phyloP scores from a whole-genome alignment of 768 basidiomycete genomes.

The Auricularia sp. region DNA sequence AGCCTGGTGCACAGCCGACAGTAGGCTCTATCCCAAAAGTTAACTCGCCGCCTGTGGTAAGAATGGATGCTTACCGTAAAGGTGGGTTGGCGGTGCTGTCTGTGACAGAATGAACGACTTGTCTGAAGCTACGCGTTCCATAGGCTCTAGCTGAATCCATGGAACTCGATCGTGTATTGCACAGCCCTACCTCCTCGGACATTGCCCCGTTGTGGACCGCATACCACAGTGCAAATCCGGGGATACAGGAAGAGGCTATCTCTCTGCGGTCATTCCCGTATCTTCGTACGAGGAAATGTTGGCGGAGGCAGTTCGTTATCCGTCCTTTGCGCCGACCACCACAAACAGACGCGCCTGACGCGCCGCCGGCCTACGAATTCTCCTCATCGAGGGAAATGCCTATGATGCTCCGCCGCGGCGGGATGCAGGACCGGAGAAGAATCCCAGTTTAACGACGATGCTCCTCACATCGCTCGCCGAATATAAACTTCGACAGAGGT shows the following conservation, averaged over 20 bases:
- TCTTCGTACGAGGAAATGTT: constrained; percentile 66
- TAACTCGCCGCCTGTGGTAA: constrained; percentile 3
- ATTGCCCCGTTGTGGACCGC: constrained; percentile 80
- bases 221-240: constrained; percentile 77
- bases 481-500: constrained; percentile 76
- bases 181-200: constrained; percentile 55
- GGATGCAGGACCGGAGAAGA: constrained; percentile 20
- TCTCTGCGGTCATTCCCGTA: constrained; percentile 74
- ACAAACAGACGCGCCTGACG: constrained; percentile 15
- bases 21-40: too few species aligned
- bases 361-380: constrained; percentile 41
- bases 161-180: constrained; percentile 59
- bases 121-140: not conserved
- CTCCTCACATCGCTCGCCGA: constrained; percentile 90
- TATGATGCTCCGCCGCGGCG: constrained; percentile 61
- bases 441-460: constrained; percentile 50
- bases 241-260: constrained; percentile 72
- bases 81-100: constrained; percentile 24
- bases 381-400: constrained; percentile 79
- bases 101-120: not conserved
- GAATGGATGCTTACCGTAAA: constrained; percentile 62
- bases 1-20: constrained; percentile 1
- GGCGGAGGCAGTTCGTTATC: constrained; percentile 49
- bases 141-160: constrained; percentile 77
- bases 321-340: constrained; percentile 63